phyloP scores from a whole-genome alignment of 306 rosid genomes.

The Quercus bicolor region DNA sequence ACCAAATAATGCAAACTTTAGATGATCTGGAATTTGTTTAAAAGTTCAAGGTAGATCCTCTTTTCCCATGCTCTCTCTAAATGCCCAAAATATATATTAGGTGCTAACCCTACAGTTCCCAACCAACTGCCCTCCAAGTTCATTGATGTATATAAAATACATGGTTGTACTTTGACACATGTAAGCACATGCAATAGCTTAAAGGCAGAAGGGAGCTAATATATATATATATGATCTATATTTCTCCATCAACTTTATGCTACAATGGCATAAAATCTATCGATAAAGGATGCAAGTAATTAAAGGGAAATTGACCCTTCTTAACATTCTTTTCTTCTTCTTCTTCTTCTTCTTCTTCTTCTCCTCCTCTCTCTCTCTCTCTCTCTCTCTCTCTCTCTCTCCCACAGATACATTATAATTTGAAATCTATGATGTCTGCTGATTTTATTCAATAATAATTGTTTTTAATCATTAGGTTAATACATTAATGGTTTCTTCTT shows the following conservation, averaged over 20 bases:
- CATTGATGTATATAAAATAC: conserved; percentile 7
- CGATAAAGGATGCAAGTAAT: too few relatives aligned
- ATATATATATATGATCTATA: not conserved
- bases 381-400: too few relatives aligned
- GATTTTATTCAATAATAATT: too few relatives aligned
- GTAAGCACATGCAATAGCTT: conserved; percentile 14
- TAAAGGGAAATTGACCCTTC: too few relatives aligned
- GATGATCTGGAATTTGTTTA: conserved; percentile 7
- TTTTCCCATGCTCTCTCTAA: not conserved
- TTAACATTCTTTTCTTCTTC: too few relatives aligned
- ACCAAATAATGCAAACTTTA: conserved; percentile 10
- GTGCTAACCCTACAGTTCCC: not conserved
- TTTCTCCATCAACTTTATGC: not conserved
- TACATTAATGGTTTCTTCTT: too few relatives aligned
- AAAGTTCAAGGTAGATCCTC: not conserved
- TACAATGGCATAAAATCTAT: too few relatives aligned
- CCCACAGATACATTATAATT: too few relatives aligned
- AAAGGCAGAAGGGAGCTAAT: not conserved
- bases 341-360: too few relatives aligned
- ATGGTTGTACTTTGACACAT: conserved; percentile 14
- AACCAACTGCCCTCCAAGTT: conserved; percentile 15
- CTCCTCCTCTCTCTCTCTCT: too few relatives aligned
- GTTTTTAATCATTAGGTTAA: too few relatives aligned
- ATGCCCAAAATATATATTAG: not conserved
- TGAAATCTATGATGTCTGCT: too few relatives aligned